These are phyloP conservation scores for Salix exigua DNA, from an alignment of 345 rosid genomes.

Conservation along the genomic window DNA sequence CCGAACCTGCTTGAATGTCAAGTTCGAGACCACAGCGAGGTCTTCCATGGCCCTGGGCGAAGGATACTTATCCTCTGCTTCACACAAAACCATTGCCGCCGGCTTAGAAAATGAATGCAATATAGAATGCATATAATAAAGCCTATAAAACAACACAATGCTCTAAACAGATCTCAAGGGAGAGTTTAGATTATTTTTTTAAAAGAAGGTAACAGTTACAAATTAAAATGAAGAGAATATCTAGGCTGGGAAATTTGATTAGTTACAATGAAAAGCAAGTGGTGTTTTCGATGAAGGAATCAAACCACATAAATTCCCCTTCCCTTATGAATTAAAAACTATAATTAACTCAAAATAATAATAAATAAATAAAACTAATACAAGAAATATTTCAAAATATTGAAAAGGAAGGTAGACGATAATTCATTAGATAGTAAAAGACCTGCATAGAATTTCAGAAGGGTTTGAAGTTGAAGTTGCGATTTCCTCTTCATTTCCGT, in stretches of 20 bases:
- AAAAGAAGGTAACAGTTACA: not conserved
- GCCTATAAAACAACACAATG: not conserved
- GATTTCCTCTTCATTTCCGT: slow-evolving; percentile 69
- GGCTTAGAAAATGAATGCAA: not conserved
- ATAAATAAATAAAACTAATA: no score
- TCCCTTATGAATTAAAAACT: no score
- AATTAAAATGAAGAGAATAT: not conserved
- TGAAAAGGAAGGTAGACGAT: no score
- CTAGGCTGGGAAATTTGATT: not conserved
- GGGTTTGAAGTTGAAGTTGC: slow-evolving; percentile 61
- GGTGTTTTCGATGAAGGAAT: not conserved
- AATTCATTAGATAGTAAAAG: not conserved
- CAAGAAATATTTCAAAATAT: no score
- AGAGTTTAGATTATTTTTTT: not conserved
- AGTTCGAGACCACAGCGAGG: slow-evolving; percentile 47
- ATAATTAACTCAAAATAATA: no score
- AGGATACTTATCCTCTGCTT: slow-evolving; percentile 64
- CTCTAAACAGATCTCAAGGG: not conserved
- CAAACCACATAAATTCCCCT: not conserved
- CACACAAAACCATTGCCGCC: slow-evolving; percentile 16
- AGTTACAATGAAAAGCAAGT: not conserved
- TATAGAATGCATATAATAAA: not conserved
- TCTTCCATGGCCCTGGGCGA: slow-evolving; percentile 45
- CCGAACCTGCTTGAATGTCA: slow-evolving; percentile 68
- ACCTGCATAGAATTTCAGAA: slow-evolving; percentile 66